Conservation (phyloP, 345 rosid genomes). For the Excoecaria agallocha region DNA sequence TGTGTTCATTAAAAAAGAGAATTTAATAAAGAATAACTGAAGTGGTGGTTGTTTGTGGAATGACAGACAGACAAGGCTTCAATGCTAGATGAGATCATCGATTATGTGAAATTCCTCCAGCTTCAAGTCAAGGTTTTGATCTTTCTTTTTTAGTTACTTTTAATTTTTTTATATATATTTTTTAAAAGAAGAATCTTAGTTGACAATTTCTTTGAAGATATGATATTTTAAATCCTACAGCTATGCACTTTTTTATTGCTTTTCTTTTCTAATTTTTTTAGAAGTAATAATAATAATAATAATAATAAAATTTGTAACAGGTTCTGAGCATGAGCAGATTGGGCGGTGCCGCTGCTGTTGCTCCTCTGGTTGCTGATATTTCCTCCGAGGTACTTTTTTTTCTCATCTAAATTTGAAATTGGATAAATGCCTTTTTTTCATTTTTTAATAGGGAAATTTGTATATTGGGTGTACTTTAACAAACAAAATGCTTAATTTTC, state of each 20-base stretch:
- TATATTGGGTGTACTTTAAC: too few relatives aligned
- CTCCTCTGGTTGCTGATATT: constrained; percentile 78
- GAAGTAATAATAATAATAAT: too few relatives aligned
- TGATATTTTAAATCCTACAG: neutral
- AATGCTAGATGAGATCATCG: constrained; percentile 98
- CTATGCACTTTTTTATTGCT: neutral
- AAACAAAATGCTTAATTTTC: too few relatives aligned
- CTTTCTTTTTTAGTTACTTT: neutral
- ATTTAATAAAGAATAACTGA: neutral
- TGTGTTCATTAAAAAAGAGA: too few relatives aligned
- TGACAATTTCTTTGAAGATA: neutral
- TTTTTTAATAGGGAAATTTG: too few relatives aligned
- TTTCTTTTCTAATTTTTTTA: too few relatives aligned
- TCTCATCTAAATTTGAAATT: neutral
- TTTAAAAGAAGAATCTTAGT: neutral
- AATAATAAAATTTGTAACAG: constrained; percentile 27
- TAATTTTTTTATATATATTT: neutral
- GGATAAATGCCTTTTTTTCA: neutral
- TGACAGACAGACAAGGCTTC: constrained; percentile 99
- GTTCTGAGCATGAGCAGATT: constrained; percentile 96
- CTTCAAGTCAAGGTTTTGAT: constrained; percentile 90
- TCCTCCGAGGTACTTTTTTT: constrained; percentile 64
- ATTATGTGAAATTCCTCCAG: constrained; percentile 97
- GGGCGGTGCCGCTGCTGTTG: constrained; percentile 81
- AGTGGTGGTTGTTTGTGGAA: constrained; percentile 23